Percentiles rank a stretch among this genome's conserved stretches.
Conservation (phyloP, 192 early-diverging fungal species). For the Cladochytrium replicatum region DNA sequence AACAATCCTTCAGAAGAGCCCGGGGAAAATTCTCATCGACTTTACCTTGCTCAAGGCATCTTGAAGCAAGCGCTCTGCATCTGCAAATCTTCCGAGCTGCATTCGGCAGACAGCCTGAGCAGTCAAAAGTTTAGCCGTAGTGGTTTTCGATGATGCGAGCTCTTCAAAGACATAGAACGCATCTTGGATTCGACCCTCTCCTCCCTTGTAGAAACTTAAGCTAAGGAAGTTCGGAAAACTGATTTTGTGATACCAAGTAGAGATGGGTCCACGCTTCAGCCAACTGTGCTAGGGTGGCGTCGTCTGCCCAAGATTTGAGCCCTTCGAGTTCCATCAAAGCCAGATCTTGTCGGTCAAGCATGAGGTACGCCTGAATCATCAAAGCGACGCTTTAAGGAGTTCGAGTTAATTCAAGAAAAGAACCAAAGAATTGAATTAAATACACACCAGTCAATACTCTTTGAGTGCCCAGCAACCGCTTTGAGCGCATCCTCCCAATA, state of each 20-base stretch:
- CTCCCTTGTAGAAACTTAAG: conserved; percentile 39
- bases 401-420: too few species aligned
- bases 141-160: conserved; percentile 62
- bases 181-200: conserved; percentile 68
- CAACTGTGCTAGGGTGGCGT: conserved; percentile 83
- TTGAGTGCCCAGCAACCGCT: too few species aligned
- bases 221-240: background rate
- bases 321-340: conserved; percentile 68
- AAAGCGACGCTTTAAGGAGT: conserved; percentile 72
- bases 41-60: conserved; percentile 64
- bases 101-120: conserved; percentile 77
- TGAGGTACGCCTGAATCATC: conserved; percentile 65
- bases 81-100: conserved; percentile 64
- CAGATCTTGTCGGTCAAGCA: conserved; percentile 73
- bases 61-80: conserved; percentile 70
- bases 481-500: too few species aligned
- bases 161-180: conserved; percentile 92
- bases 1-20: too few species aligned
- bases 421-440: too few species aligned
- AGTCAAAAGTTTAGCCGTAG: conserved; percentile 64
- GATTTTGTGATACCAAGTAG: conserved; percentile 45
- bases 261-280: conserved; percentile 84
- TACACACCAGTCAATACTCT: too few species aligned
- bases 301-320: conserved; percentile 85
- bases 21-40: too few species aligned